Base-by-base conservation (phyloP, 106 monocot species). In the Cymbidium sinense region DNA sequence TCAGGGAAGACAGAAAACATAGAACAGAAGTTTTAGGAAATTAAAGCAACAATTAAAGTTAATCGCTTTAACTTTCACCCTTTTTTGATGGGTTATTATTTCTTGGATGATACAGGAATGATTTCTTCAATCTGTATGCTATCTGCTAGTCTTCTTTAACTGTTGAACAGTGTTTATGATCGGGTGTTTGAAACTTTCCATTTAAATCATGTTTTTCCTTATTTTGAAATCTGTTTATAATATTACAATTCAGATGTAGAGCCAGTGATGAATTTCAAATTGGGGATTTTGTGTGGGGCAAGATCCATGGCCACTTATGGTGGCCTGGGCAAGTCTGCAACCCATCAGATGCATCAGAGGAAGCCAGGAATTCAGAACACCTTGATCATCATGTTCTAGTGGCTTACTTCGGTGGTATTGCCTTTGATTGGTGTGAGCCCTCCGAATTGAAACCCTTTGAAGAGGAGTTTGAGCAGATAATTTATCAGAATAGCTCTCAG, bases 241-340 rank as follows among this genome's bases (percentile, higher is more conserved):
- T 70, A 36, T 35, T 36, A 36, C 36, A 70, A 70, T 27, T 70
- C 70, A 35, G 75, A 52, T 8, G 30, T 34, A 28, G 54, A 34
- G 30, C 19, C 13, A 47, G 21, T 28, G 23, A 43, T 43, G 74
- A 28, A 74, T 74, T 27, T 44, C 41, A 15, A 7, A 44, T 74
- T 74, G 87, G 85, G 64, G 91, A 94, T 37, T 75, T 94, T 64
- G 91, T 91, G 20, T 94, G 94, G 94, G 87, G 81, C 0, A 94
- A 87, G 91, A 79, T 77, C 75, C 89, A 83, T 85, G 34, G 37
- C 39, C 84, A 87, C 7, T 83, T 75, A 6, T 94, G 94, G 94
- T 94, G 94, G 94, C 94, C 94, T 4, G 94, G 79, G 3, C 85
- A 76, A 36, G 83, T 93, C 7, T 62, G 37, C 70, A 90, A 84